Percentiles rank a stretch among this genome's conserved stretches.
Evolutionary conservation across 2,329 filamentous ascomycete genomes (phyloP).

Genomic region (Epicoccum sorghinum): DNA sequence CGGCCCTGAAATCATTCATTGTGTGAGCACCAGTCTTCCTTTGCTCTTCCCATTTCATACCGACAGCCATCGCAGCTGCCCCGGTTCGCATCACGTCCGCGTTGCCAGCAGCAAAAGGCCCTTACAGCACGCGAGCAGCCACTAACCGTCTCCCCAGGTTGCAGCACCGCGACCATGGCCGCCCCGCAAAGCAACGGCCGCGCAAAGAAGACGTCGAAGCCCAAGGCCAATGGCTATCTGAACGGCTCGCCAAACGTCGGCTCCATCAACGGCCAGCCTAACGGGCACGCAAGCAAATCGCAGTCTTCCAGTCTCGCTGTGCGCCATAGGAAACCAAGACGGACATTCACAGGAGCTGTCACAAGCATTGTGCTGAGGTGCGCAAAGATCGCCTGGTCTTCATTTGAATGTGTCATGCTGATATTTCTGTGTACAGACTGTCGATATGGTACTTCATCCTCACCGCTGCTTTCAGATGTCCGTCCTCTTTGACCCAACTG

Average conservation of each 20-base stretch:
- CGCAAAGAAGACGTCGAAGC: constrained; percentile 44
- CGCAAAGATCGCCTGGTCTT: neutral
- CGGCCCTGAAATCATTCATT: neutral
- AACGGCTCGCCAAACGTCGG: constrained; percentile 30
- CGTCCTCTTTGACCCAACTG: constrained; percentile 70
- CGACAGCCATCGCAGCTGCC: constrained; percentile 4
- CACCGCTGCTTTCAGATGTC: constrained; percentile 83
- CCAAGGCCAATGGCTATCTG: constrained; percentile 31
- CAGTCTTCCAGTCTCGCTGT: constrained; percentile 26
- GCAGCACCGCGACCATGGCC: constrained; percentile 41
- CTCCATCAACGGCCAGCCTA: constrained; percentile 29
- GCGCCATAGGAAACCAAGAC: constrained; percentile 27
- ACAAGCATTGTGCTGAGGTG: constrained; percentile 44
- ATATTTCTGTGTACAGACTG: constrained; percentile 55
- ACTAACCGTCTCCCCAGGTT: constrained; percentile 9
- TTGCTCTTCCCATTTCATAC: constrained; percentile 1
- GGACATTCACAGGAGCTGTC: constrained; percentile 33
- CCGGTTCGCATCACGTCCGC: constrained; percentile 4
- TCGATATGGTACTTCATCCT: constrained; percentile 85
- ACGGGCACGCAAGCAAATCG: constrained; percentile 36
- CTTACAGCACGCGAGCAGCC: constrained; percentile 24
- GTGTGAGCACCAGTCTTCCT: neutral
- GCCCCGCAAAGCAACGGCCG: constrained; percentile 43
- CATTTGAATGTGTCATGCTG: neutral
- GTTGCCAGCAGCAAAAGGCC: constrained; percentile 4